Evolutionary conservation across 352 stramenopile genomes (phyloP), one percentile per base, ranked within the genome.

Genomic region (Phytophthora citrophthora): DNA sequence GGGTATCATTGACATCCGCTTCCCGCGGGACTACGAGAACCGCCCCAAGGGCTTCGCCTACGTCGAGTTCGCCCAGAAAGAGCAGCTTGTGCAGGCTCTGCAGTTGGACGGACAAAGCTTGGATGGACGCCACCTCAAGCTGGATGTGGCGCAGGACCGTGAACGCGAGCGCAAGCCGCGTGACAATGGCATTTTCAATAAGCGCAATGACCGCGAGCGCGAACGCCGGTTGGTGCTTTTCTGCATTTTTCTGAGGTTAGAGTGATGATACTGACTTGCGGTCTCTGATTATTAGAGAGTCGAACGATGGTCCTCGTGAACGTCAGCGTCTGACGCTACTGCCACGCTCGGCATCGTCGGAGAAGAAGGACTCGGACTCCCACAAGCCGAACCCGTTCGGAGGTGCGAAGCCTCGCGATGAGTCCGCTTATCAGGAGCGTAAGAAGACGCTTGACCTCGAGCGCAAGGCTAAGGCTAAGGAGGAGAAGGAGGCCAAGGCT

Each of bases 11-110:
- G 81, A 95, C 63, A 86, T 96, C 23, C 86, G 78, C 39, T 77
- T 94, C 61, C 83, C 77, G 29, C 64, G 74, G n/a, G 86, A 96
- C 55, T 72, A 60, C 24, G 72, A 88, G 16, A 76, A 91, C 60
- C 82, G 83, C 13, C 77, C 83, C 16, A 93, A 91, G 70, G 89
- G 89, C 43, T 92, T 93, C 63, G 89, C 87, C 13, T 96, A 95
- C 71, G 84, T 96, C 7, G 87, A 95, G 64, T 95, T 95, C 54
- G 60, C 60, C 10, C 70, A 81, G 27, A 88, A 82, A 44, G 81
- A 95, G 27, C 64, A 74, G 40, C 83, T 95, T 4, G 70, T 92
- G 20, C 45, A 73, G 40, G 86, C 89, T 9, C 73, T 96, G 24
- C 60, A 83, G 56, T 57, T 90, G 15, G 86, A 96, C 27, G 69